These are phyloP conservation scores for Xylariales sp. DNA, from an alignment of 2,329 filamentous ascomycete species.

Conservation along the genomic window DNA sequence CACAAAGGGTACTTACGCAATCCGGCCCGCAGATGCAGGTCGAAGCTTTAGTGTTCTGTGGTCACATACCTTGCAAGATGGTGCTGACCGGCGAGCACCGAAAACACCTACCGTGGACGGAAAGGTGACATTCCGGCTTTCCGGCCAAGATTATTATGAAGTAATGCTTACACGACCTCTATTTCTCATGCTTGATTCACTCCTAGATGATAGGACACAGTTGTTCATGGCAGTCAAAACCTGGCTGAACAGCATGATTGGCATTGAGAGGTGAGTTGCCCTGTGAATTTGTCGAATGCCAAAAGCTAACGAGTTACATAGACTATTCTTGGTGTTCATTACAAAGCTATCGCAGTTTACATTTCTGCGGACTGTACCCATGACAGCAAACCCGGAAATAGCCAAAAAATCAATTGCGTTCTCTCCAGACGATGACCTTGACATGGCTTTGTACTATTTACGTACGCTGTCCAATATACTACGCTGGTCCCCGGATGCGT, in stretches of 20 bases:
- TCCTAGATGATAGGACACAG: conserved; percentile 69
- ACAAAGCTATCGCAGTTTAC: conserved; percentile 51
- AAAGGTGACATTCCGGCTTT: conserved; percentile 36
- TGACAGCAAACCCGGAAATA: conserved; percentile 15
- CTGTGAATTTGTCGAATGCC: not conserved
- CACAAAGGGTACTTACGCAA: conserved; percentile 39
- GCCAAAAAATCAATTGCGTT: conserved; percentile 29
- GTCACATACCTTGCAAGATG: conserved; percentile 71
- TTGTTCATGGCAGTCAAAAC: conserved; percentile 71
- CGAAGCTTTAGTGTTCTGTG: conserved; percentile 73
- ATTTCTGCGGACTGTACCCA: conserved; percentile 39
- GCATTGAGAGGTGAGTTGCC: conserved; percentile 54
- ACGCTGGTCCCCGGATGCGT: conserved; percentile 60
- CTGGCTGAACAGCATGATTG: conserved; percentile 70
- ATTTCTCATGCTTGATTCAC: conserved; percentile 74
- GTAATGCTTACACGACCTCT: conserved; percentile 76
- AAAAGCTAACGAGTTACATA: conserved; percentile 25
- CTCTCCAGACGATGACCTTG: conserved; percentile 62
- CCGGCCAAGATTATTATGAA: conserved; percentile 60
- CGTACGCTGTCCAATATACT: conserved; percentile 71
- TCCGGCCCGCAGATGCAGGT: conserved; percentile 54
- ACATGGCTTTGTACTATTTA: conserved; percentile 74
- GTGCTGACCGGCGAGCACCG: conserved; percentile 38
- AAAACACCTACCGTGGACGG: conserved; percentile 29
- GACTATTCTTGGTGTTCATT: conserved; percentile 58